Conservation (phyloP, 257 asterid species). For the Craterostigma plantagineum region DNA sequence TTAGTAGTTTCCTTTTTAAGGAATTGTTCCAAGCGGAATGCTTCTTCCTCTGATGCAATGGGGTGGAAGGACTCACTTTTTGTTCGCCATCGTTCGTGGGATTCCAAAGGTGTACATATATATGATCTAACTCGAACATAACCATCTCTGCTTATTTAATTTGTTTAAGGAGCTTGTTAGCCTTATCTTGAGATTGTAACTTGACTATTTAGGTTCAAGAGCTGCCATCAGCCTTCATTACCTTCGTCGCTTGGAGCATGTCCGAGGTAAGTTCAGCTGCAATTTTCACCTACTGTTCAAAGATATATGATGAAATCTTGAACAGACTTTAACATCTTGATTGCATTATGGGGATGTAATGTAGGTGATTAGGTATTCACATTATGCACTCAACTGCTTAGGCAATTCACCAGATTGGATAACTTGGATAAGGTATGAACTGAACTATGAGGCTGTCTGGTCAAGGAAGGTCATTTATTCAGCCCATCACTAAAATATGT, state of each 20-base stretch:
- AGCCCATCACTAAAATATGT: not conserved
- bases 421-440: constrained; percentile 65
- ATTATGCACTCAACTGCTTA: constrained; percentile 46
- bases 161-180: too few species aligned
- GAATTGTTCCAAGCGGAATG: constrained; percentile 85
- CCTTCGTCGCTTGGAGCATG: constrained; percentile 72
- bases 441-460: not conserved
- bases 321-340: not conserved
- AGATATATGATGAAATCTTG: not conserved
- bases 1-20: constrained; percentile 20
- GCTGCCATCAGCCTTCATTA: constrained; percentile 54
- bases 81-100: constrained; percentile 50
- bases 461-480: too few species aligned
- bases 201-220: constrained; percentile 44
- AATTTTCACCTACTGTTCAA: too few species aligned
- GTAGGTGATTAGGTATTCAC: constrained; percentile 73
- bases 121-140: not conserved
- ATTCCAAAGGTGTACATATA: constrained; percentile 74
- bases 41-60: constrained; percentile 86
- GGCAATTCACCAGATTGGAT: constrained; percentile 54
- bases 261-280: constrained; percentile 70
- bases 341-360: not conserved
- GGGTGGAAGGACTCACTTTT: constrained; percentile 90
- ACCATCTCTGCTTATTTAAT: too few species aligned
- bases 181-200: not conserved